Percentiles rank a stretch among this genome's conserved stretches.
phyloP scores from a whole-genome alignment of 805 yeast genomes.

The Candida qinlingensis region DNA sequence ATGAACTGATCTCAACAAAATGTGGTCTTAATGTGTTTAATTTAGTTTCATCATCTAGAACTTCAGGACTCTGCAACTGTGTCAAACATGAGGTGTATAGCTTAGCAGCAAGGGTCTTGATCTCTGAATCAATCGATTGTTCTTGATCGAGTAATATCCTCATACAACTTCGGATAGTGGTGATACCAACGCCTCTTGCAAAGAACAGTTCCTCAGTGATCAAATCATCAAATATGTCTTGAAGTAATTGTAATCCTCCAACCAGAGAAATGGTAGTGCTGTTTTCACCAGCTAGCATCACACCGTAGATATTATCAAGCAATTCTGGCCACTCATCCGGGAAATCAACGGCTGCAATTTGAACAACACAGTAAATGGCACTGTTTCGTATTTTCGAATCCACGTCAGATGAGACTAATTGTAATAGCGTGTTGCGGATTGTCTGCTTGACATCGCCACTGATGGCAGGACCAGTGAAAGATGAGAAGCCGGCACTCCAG shows the following conservation, averaged over 20 bases:
- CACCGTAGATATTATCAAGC: conserved; percentile 42
- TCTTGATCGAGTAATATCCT: conserved; percentile 31
- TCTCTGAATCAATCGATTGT: conserved; percentile 18
- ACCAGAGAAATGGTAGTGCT: conserved; percentile 8
- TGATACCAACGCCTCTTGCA: conserved; percentile 60
- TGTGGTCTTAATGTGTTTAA: conserved; percentile 21
- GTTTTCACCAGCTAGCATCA: conserved; percentile 20
- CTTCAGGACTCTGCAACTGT: conserved; percentile 49
- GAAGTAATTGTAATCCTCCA: conserved; percentile 39
- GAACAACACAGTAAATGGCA: conserved; percentile 71
- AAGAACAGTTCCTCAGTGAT: conserved; percentile 85
- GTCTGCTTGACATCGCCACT: conserved; percentile 43
- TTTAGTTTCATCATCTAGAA: conserved; percentile 34
- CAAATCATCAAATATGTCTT: conserved; percentile 80
- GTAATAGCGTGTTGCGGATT: conserved; percentile 47
- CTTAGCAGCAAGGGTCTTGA: conserved; percentile 43
- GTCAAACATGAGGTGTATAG: conserved; percentile 49
- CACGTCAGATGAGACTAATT: conserved; percentile 37
- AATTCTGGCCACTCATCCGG: conserved; percentile 96
- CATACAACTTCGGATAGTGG: conserved; percentile 46
- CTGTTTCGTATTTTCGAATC: conserved; percentile 60
- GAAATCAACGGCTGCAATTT: conserved; percentile 81
- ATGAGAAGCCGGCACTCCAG: conserved; percentile 83
- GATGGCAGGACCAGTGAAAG: conserved; percentile 64
- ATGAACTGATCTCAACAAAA: conserved; percentile 13